A percentile compares a stretch with the other conserved stretches of the same genome.
These are phyloP conservation scores for Hyphodiscus hymeniophilus DNA, from an alignment of 495 filamentous ascomycete species.

Conservation along the genomic window DNA sequence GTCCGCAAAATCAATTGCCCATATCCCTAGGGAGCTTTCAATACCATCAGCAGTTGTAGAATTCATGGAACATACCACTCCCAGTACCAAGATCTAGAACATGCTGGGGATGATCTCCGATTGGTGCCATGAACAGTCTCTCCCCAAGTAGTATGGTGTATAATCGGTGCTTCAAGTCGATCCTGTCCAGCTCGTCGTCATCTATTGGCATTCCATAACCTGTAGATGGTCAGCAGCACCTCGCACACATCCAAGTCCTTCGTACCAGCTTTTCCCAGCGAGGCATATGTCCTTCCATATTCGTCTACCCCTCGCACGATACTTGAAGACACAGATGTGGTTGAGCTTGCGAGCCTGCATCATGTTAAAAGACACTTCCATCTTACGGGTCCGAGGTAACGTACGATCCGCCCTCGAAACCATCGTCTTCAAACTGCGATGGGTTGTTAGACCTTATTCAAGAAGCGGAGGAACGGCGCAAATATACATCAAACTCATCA, in stretches of 20 bases:
- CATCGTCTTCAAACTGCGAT: not conserved
- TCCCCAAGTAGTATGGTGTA: constrained; percentile 41
- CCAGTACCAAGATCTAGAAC: constrained; percentile 57
- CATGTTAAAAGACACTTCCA: not conserved
- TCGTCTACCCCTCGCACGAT: constrained; percentile 11
- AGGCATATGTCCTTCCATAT: constrained; percentile 16
- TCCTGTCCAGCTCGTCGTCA: constrained; percentile 19
- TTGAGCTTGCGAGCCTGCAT: not conserved
- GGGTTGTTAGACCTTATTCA: not conserved
- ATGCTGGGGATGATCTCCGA: constrained; percentile 38
- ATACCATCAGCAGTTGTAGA: not conserved
- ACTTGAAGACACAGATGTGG: not conserved
- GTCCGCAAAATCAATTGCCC: constrained; percentile 20
- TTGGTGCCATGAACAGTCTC: constrained; percentile 48
- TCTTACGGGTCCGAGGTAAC: not conserved
- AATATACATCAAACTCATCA: not conserved
- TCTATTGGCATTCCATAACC: constrained; percentile 19
- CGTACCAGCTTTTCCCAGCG: constrained; percentile 11
- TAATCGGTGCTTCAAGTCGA: constrained; percentile 16
- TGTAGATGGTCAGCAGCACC: not conserved
- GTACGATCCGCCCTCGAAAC: not conserved
- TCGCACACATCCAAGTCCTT: no score
- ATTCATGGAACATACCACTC: constrained; percentile 35
- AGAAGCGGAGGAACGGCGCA: not conserved
- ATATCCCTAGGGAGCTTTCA: constrained; percentile 13